Evolutionary conservation across 768 basidiomycete genomes (phyloP).

Genomic region (Gloeophyllum trabeum): DNA sequence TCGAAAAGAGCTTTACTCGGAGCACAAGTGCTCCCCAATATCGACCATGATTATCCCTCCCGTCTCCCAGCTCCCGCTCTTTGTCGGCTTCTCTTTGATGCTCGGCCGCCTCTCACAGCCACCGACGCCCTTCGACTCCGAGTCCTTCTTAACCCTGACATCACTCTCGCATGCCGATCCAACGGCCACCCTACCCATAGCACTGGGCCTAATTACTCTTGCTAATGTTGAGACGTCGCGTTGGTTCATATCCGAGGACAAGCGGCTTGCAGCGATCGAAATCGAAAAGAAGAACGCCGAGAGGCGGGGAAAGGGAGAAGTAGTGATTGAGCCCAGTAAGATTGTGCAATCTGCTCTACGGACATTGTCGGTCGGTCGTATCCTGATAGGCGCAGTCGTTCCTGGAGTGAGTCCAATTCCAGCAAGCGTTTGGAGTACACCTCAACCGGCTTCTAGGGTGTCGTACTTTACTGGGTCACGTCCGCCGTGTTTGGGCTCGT

Average conservation of each 20-base stretch:
- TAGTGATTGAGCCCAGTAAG: conserved; percentile 33
- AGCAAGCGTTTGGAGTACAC: conserved; percentile 1
- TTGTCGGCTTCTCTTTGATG: conserved; percentile 51
- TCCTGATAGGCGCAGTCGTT: conserved; percentile 52
- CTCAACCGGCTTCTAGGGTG: conserved; percentile 30
- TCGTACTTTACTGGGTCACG: conserved; percentile 68
- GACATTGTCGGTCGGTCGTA: conserved; percentile 50
- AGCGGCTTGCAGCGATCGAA: conserved; percentile 35
- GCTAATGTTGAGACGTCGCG: conserved; percentile 70
- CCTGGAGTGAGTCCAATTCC: conserved; percentile 46
- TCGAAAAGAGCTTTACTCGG: conserved; percentile 46
- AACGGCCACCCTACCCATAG: conserved; percentile 57
- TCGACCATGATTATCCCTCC: conserved; percentile 50
- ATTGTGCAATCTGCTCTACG: conserved; percentile 46
- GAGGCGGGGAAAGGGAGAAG: conserved; percentile 28
- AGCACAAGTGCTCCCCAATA: conserved; percentile 45
- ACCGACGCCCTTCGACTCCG: conserved; percentile 62
- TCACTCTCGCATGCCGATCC: conserved; percentile 63
- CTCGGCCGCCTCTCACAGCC: conserved; percentile 42
- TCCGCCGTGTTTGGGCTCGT: conserved; percentile 65
- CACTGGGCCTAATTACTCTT: conserved; percentile 62
- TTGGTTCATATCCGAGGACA: conserved; percentile 57
- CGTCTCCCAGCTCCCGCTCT: conserved; percentile 61
- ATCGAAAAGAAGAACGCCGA: conserved; percentile 36
- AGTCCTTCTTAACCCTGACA: conserved; percentile 66